Base-by-base conservation (phyloP, 352 stramenopile genomes). In the Aphanomyces astaci region DNA sequence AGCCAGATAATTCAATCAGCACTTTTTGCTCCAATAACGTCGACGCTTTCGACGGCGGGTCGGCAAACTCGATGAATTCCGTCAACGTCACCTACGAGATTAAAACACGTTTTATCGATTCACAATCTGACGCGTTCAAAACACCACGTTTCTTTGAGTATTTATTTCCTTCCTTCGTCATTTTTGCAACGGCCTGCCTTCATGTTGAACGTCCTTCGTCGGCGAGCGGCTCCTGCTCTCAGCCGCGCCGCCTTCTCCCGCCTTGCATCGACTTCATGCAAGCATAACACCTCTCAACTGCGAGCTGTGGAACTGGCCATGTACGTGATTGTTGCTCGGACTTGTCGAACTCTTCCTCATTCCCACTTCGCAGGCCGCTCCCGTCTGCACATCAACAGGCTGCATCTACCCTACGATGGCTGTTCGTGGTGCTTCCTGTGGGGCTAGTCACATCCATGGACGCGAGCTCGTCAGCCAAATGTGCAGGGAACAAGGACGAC, bases 61-160 rank as follows among this genome's bases (percentile, higher is more conserved):
- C 54, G 30, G 54, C 54, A 63, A 63, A 63, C 19, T 25, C 30
- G 40, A 63, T 49, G 36, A 63, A 63, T 63, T 63, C 31, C 2
- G 31, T 48, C 54, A 63, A 43, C 1, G 51, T 59, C 17, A 59
- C 51, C 51, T 59, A 36, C 1, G n/a, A n/a, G n/a, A n/a, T n/a
- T n/a, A n/a, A n/a, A n/a, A n/a, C n/a, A n/a, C n/a, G n/a, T n/a
- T n/a, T n/a, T n/a, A n/a, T n/a, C n/a, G n/a, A n/a, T n/a, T n/a
- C n/a, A n/a, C n/a, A n/a, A n/a, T n/a, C n/a, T n/a, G n/a, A n/a
- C n/a, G n/a, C n/a, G n/a, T n/a, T n/a, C n/a, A n/a, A n/a, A n/a
- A n/a, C n/a, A n/a, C n/a, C n/a, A n/a, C n/a, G n/a, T n/a, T n/a
- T n/a, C n/a, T n/a, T n/a, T n/a, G n/a, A n/a, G n/a, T n/a, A n/a